Conservation (phyloP, 164 flowering plant species). For the Santalum album region DNA sequence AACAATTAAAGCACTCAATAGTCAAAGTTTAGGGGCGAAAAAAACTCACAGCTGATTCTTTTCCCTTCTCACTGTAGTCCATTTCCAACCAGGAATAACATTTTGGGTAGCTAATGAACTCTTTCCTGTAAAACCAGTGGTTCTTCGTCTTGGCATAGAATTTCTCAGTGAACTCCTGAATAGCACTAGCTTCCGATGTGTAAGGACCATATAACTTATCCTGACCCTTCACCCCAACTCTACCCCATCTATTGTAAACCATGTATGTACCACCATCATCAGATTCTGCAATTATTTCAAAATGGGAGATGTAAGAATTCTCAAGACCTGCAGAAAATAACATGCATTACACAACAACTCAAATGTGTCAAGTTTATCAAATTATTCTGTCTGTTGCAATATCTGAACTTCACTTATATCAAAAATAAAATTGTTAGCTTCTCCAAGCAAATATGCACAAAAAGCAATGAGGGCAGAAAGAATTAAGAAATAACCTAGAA, state of each 20-base stretch:
- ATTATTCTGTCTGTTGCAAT: not conserved
- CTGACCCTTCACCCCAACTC: slow-evolving; percentile 60
- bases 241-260: slow-evolving; percentile 60
- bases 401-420: not conserved
- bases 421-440: too few species aligned
- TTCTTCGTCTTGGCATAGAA: slow-evolving; percentile 48
- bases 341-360: not conserved
- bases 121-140: slow-evolving; percentile 34
- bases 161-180: slow-evolving; percentile 37
- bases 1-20: not conserved
- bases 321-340: not conserved
- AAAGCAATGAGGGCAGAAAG: not conserved
- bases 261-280: slow-evolving; percentile 41
- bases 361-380: not conserved
- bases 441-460: too few species aligned
- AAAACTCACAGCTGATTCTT: slow-evolving; percentile 26
- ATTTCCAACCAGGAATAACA: slow-evolving; percentile 56
- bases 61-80: slow-evolving; percentile 39
- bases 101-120: slow-evolving; percentile 35
- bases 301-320: not conserved
- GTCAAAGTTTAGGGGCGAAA: not conserved
- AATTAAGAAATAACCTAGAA: slow-evolving; percentile 27
- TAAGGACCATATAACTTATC: slow-evolving; percentile 49
- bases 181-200: slow-evolving; percentile 27
- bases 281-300: slow-evolving; percentile 33